Evolutionary conservation across 176 grass and related monocot genomes (phyloP).

Genomic region (Lolium perenne): DNA sequence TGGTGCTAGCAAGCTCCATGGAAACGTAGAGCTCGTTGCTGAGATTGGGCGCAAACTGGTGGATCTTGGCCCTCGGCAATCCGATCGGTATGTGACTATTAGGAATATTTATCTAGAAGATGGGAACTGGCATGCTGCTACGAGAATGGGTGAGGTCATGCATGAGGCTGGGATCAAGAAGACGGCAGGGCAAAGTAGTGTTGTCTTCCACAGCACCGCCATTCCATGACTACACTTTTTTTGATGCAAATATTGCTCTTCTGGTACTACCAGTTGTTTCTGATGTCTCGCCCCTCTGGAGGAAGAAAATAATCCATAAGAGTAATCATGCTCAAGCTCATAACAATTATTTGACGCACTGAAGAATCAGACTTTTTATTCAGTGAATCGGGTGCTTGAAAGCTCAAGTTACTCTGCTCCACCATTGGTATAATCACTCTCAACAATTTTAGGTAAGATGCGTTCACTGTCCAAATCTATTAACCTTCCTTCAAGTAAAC

Average conservation of each 20-base stretch:
- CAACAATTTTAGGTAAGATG: background rate
- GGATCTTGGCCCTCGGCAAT: slow-evolving; percentile 50
- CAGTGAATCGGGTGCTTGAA: background rate
- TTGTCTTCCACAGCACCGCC: slow-evolving; percentile 27
- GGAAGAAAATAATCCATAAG: background rate
- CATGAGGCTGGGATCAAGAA: slow-evolving; percentile 65
- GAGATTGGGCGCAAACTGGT: slow-evolving; percentile 57
- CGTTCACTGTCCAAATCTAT: background rate
- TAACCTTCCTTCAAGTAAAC: background rate
- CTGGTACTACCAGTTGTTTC: background rate
- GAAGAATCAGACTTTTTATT: slow-evolving; percentile 12
- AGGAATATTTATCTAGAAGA: slow-evolving; percentile 65
- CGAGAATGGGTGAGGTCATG: slow-evolving; percentile 60
- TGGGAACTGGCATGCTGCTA: slow-evolving; percentile 64
- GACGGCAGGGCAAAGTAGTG: slow-evolving; percentile 51
- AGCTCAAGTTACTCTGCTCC: background rate
- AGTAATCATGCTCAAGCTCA: background rate
- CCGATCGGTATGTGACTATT: slow-evolving; percentile 55
- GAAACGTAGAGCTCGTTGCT: slow-evolving; percentile 49
- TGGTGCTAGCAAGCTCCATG: slow-evolving; percentile 69
- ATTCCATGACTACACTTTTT: slow-evolving; percentile 28
- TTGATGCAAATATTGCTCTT: background rate
- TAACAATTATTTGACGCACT: background rate
- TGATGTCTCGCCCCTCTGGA: background rate
- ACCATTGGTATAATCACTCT: background rate